Base-by-base conservation (phyloP, 331 rosid genomes). In the Acacia pycnantha region DNA sequence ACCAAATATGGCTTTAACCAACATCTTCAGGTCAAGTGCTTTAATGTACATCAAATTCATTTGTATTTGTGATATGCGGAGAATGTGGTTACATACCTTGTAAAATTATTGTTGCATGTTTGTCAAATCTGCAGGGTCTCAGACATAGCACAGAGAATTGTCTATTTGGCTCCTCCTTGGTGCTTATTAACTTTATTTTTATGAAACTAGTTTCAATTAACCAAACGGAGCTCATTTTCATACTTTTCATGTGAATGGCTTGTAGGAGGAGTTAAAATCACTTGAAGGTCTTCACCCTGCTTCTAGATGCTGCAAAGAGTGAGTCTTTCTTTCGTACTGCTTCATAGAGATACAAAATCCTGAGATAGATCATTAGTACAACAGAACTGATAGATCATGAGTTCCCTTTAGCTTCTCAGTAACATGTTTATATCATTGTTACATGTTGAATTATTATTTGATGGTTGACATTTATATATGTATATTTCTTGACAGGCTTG, bases 241-340 rank as follows among this genome's bases (percentile, higher is more conserved):
- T 2, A 69, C 3, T 48, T 35, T 62, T 43, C 48, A 72, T 78
- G 31, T 54, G 21, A 78, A 46, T 77, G 84, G 46, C 56, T 59
- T 29, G 56, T 71, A 87, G 90, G 88, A 87, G 83, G 90, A 87
- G 77, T 79, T 87, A 58, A 82, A 82, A 79, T 84, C 83, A 65
- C 85, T 87, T n/a, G 88, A 84, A 76, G 85, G 77, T 29, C 71
- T 87, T 54, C 85, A 82, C 26, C 86, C 86, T 82, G 86, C 86
- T 76, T 87, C 90, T 31, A 82, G 40, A 66, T 84, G 85, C 83
- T 87, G 90, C 85, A 73, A 66, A 82, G 88, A 87, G 90, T 84
- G 73, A 71, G 85, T 12, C 14, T 79, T 33, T 31, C 22, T 64
- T 48, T 19, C 69, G 44, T 65, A n/a, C 44, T 66, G 70, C 11